Base-by-base conservation (phyloP, 768 basidiomycete genomes). In the Gautieria morchelliformis region DNA sequence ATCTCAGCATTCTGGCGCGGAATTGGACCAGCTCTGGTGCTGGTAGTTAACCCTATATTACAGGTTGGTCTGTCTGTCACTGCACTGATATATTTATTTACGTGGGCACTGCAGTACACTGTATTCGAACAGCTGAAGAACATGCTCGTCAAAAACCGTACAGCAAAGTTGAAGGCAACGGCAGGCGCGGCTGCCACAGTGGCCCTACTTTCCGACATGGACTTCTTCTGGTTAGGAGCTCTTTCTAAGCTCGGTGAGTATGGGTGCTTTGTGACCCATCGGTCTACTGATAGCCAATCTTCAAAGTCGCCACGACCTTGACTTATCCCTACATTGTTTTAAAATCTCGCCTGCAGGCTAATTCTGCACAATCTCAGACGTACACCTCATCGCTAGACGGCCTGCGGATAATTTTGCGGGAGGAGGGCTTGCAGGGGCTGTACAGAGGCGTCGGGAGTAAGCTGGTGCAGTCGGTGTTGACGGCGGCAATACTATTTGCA, bases 81-180 rank as follows among this genome's bases (percentile, higher is more conserved):
- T 30, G 24, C 8, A 19, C 4, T 47, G 12, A 17, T 51, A 24
- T 32, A 8, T 44, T 35, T 45, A n/a, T 41, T 39, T 24, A 56
- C 10, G 14, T 40, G 32, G 3, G 15, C 17, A 8, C 32, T 22
- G 33, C 84, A 93, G 74, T 94, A 96, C 69, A 97, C 95, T 19
- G 82, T 85, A 0, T 98, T 97, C 61, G 95, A 99, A 70, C 92
- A 96, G 67, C 75, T 98, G 64, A 96, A 95, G 76, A 96, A 94
- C 64, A 63, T 81, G 39, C 66, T 97, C 58, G 72, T 93, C 55
- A 76, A 78, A 59, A 78, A 77, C 32, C 80, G 87, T 37, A 82
- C 80, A 30, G 74, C 67, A 50, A 79, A 72, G 62, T 67, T 83
- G 62, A 75, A 78, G 52, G 76, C 74, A 35, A 35, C 33, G 11